These are phyloP conservation scores for Leccinum disarticulatum DNA, from an alignment of 768 basidiomycete genomes.

Conservation along the genomic window DNA sequence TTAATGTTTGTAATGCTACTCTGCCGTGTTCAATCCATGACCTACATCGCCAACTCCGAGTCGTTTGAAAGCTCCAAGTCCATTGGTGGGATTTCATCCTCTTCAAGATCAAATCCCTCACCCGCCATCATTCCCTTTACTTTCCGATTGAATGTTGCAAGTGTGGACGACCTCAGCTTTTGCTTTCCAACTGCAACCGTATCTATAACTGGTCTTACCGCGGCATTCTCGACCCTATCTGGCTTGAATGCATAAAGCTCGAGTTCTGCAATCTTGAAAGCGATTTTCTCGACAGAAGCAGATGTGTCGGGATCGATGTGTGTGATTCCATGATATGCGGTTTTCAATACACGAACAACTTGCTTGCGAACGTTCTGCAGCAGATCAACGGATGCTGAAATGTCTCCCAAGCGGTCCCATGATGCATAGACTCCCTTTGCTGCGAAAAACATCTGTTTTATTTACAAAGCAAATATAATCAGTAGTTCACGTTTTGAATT, in stretches of 20 bases:
- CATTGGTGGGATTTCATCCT: not conserved
- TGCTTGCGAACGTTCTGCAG: slow-evolving; percentile 33
- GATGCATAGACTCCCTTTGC: slow-evolving; percentile 32
- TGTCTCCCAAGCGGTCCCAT: slow-evolving; percentile 35
- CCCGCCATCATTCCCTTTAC: not conserved
- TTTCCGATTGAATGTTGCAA: not conserved
- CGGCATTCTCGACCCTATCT: not conserved
- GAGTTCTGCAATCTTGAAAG: not conserved
- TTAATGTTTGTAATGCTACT: too few species aligned
- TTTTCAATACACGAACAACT: slow-evolving; percentile 21
- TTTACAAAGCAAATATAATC: not conserved
- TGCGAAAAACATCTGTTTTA: not conserved
- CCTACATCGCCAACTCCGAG: not conserved
- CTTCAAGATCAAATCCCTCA: not conserved
- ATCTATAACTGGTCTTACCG: not conserved
- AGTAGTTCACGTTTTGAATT: not conserved
- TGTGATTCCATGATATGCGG: slow-evolving; percentile 25
- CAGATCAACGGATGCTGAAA: slow-evolving; percentile 29
- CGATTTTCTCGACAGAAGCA: slow-evolving; percentile 10
- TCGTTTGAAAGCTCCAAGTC: not conserved
- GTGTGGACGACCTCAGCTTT: not conserved
- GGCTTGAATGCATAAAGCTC: not conserved
- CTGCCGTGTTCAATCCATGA: too few species aligned
- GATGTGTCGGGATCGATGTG: slow-evolving; percentile 25
- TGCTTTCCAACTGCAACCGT: not conserved